Percentiles rank a stretch among this genome's conserved stretches.
Conservation (phyloP, 768 basidiomycete species). For the Boletus insuetus region DNA sequence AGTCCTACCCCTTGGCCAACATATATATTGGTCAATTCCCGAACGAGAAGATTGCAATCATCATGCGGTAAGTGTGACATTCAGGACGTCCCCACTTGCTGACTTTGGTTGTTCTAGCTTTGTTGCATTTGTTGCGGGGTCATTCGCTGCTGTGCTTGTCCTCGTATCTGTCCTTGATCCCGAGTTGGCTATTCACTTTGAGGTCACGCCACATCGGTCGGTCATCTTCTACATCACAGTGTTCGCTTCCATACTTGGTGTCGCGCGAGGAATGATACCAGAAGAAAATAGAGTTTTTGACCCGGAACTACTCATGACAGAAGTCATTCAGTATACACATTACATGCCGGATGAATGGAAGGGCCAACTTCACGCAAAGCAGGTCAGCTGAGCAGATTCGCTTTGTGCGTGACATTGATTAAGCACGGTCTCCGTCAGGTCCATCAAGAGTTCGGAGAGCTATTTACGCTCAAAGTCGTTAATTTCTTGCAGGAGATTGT, state of each 20-base stretch:
- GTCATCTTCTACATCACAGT: conserved; percentile 90
- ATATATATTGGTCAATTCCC: conserved; percentile 99
- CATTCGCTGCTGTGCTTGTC: conserved; percentile 93
- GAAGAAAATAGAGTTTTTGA: conserved; percentile 94
- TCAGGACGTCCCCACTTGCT: background rate
- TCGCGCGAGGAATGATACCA: conserved; percentile 92
- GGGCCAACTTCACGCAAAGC: conserved; percentile 81
- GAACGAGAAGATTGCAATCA: conserved; percentile 85
- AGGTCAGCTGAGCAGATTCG: conserved; percentile 41
- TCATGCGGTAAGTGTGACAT: conserved; percentile 70
- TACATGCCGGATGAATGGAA: conserved; percentile 96
- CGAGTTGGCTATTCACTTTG: conserved; percentile 89
- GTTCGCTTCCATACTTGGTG: conserved; percentile 85
- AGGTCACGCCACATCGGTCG: conserved; percentile 90
- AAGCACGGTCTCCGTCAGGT: conserved; percentile 47
- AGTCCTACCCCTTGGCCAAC: conserved; percentile 86
- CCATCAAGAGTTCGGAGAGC: conserved; percentile 85
- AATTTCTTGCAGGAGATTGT: conserved; percentile 86
- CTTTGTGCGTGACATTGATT: background rate
- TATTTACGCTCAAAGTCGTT: conserved; percentile 90
- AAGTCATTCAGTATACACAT: conserved; percentile 91
- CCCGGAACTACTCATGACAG: conserved; percentile 88
- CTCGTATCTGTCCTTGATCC: conserved; percentile 92
- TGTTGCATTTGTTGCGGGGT: conserved; percentile 92
- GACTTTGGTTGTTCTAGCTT: conserved; percentile 54